These are phyloP conservation scores for Uronychia binucleata DNA, from an alignment of 73 alveolate genomes.

Conservation along the genomic window DNA sequence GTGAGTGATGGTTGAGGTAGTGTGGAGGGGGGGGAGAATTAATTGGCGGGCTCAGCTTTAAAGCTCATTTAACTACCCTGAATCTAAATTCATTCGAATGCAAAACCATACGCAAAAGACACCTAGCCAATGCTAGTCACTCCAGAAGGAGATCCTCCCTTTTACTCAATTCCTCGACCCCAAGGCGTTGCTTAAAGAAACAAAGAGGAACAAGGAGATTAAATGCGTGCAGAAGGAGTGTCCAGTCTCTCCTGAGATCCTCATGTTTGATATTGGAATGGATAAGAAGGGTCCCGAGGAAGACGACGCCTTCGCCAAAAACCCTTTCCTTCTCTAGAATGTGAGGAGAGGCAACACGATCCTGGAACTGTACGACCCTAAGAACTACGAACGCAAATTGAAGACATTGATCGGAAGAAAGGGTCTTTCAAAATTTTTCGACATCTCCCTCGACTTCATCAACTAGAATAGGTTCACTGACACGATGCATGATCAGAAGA, in stretches of 20 bases:
- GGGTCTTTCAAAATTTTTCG: conserved; percentile 57
- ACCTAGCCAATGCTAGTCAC: too few relatives aligned
- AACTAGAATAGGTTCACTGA: conserved; percentile 21
- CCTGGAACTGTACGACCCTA: conserved; percentile 21
- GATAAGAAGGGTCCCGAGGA: conserved; percentile 29
- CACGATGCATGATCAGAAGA: neutral
- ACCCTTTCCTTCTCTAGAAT: conserved; percentile 38
- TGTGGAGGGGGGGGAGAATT: too few relatives aligned
- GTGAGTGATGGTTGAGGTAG: too few relatives aligned
- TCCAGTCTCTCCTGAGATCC: neutral
- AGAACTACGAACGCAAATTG: conserved; percentile 6
- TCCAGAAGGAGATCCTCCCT: too few relatives aligned
- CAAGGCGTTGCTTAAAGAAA: neutral
- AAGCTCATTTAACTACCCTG: too few relatives aligned
- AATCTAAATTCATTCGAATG: too few relatives aligned
- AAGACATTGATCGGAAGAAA: conserved; percentile 41
- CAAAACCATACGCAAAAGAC: too few relatives aligned
- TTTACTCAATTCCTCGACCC: too few relatives aligned
- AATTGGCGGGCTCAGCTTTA: too few relatives aligned
- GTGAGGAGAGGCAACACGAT: conserved; percentile 63
- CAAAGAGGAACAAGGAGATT: neutral
- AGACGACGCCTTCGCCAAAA: conserved; percentile 40
- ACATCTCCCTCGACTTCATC: conserved; percentile 19
- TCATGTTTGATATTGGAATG: conserved; percentile 15
- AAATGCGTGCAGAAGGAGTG: conserved; percentile 5